Evolutionary conservation across 768 basidiomycete genomes (phyloP).

Genomic region (Termitomyces sp.): DNA sequence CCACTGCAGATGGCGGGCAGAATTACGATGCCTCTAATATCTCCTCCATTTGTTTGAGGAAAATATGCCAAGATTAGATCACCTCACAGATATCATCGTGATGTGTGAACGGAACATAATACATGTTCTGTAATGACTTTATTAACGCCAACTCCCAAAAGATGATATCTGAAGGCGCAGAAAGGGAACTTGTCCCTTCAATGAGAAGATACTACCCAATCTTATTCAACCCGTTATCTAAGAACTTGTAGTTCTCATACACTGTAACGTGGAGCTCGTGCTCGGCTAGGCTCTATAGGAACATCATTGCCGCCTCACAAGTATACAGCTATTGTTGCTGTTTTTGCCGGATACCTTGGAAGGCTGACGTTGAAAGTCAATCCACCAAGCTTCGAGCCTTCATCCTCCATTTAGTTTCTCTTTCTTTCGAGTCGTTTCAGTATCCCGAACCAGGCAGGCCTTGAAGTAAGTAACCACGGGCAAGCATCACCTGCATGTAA

Average conservation of each 20-base stretch:
- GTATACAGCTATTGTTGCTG: slow-evolving; percentile 44
- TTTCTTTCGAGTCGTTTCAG: neutral
- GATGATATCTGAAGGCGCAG: too few relatives aligned
- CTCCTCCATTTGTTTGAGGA: too few relatives aligned
- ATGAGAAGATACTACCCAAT: too few relatives aligned
- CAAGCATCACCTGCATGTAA: slow-evolving; percentile 14
- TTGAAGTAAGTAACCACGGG: slow-evolving; percentile 60
- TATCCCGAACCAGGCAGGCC: slow-evolving; percentile 46
- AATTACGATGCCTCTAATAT: too few relatives aligned
- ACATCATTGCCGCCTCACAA: slow-evolving; percentile 77
- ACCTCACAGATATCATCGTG: too few relatives aligned
- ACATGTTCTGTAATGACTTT: too few relatives aligned
- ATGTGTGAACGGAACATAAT: too few relatives aligned
- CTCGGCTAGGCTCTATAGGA: slow-evolving; percentile 40
- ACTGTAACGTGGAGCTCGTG: slow-evolving; percentile 74
- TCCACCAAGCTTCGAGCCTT: slow-evolving; percentile 48
- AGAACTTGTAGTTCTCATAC: slow-evolving; percentile 54
- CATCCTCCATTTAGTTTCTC: slow-evolving; percentile 39
- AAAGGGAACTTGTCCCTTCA: too few relatives aligned
- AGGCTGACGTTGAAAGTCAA: slow-evolving; percentile 79
- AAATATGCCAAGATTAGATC: too few relatives aligned
- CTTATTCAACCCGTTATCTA: too few relatives aligned
- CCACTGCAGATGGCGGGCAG: too few relatives aligned
- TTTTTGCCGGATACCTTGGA: slow-evolving; percentile 90
- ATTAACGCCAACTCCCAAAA: too few relatives aligned